phyloP scores from a whole-genome alignment of 2,329 filamentous ascomycete species.

The Cryphonectria radicalis region DNA sequence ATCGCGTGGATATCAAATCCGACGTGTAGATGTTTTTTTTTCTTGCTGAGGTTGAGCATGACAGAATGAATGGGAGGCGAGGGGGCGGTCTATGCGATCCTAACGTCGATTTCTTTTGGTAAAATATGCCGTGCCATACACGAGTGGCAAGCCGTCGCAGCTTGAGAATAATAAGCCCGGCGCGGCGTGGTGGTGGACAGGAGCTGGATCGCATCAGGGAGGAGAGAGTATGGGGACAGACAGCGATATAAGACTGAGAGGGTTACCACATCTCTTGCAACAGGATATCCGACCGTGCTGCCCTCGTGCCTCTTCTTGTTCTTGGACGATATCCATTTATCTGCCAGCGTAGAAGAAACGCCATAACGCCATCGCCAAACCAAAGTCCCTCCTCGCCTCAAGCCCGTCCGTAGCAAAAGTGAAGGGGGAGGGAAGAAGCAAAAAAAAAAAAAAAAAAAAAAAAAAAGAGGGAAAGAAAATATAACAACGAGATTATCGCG shows the following conservation, averaged over 20 bases:
- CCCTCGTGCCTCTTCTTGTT: neutral
- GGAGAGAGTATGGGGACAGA: neutral
- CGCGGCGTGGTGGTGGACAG: neutral
- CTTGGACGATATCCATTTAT: neutral
- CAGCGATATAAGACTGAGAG: neutral
- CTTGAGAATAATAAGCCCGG: neutral
- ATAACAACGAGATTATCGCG: neutral
- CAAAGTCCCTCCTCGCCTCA: too few species aligned
- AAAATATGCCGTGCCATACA: too few species aligned
- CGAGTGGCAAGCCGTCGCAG: too few species aligned
- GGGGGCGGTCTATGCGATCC: too few species aligned
- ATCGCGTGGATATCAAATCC: too few species aligned
- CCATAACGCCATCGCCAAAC: constrained; percentile 14
- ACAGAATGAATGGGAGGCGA: too few species aligned
- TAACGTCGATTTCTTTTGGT: too few species aligned
- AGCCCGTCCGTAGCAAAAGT: neutral
- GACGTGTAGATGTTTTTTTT: too few species aligned
- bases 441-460: neutral
- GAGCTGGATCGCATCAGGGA: neutral
- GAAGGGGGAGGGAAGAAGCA: too few species aligned
- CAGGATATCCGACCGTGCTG: neutral
- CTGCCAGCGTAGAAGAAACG: neutral
- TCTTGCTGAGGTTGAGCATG: too few species aligned
- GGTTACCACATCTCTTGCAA: neutral
- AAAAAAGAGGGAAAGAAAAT: neutral